These are phyloP conservation scores for Lichina pygmaea DNA, from an alignment of 495 filamentous ascomycete genomes.

Conservation along the genomic window DNA sequence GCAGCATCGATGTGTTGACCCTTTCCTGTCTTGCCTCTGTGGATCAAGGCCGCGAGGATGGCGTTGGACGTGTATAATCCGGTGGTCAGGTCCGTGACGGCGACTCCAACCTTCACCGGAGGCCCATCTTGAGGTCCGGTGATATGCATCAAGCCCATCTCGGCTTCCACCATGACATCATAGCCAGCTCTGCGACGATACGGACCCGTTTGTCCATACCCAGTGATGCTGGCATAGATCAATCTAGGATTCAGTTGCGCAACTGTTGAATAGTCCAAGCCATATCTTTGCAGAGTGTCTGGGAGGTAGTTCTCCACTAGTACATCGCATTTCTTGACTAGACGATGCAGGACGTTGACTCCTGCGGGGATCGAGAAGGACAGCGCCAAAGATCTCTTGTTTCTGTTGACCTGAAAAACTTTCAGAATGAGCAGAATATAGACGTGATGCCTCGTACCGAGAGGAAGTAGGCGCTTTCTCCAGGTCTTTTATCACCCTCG, in stretches of 20 bases:
- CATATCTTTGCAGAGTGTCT: conserved; percentile 70
- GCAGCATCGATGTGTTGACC: conserved; percentile 87
- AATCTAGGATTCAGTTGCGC: conserved; percentile 50
- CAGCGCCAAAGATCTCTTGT: conserved; percentile 82
- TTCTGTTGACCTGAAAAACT: conserved; percentile 58
- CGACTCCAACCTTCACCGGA: conserved; percentile 91
- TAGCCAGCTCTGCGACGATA: conserved; percentile 78
- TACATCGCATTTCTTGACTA: conserved; percentile 67
- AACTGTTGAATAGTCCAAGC: conserved; percentile 60
- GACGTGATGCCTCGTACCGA: conserved; percentile 24
- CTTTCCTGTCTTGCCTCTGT: conserved; percentile 33
- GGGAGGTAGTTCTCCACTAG: conserved; percentile 95
- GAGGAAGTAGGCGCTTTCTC: conserved; percentile 88
- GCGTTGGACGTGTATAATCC: conserved; percentile 92
- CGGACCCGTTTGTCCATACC: conserved; percentile 78
- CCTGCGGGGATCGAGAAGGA: conserved; percentile 70
- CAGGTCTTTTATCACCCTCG: conserved; percentile 36
- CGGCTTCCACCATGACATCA: conserved; percentile 98
- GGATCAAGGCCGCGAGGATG: conserved; percentile 79
- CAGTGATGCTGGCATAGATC: conserved; percentile 47
- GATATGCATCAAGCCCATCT: conserved; percentile 96
- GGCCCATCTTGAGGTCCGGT: conserved; percentile 68
- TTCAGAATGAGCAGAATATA: not conserved
- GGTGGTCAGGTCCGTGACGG: conserved; percentile 87
- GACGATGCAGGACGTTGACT: conserved; percentile 58